A percentile compares a stretch with the other conserved stretches of the same genome.
phyloP scores from a whole-genome alignment of 257 asterid species.

The Dorcoceras hygrometricum region DNA sequence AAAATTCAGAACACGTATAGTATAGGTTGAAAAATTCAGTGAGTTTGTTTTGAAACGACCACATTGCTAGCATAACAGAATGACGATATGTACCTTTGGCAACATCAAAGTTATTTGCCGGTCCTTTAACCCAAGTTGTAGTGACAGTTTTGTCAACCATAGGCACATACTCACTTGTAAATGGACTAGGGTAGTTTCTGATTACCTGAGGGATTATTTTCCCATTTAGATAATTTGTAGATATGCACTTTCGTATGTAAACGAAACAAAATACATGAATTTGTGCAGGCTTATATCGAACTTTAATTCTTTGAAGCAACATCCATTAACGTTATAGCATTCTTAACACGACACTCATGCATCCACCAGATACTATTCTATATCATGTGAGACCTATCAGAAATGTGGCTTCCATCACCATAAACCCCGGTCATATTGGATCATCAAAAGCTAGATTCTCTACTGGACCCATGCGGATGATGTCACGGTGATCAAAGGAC shows the following conservation, averaged over 20 bases:
- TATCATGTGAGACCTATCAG: not conserved
- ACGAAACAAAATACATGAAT: not conserved
- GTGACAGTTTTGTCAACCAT: slow-evolving; percentile 54
- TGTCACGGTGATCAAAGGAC: not conserved
- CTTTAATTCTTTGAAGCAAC: not conserved
- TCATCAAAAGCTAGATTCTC: not conserved
- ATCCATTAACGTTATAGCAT: not conserved
- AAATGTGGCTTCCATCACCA: not conserved
- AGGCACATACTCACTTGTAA: slow-evolving; percentile 26
- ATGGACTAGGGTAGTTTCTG: slow-evolving; percentile 20
- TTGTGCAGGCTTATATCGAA: not conserved
- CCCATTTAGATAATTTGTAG: not conserved
- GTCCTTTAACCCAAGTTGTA: slow-evolving; percentile 42
- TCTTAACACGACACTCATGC: not conserved
- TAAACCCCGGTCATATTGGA: not conserved
- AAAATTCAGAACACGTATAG: not conserved
- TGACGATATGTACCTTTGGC: slow-evolving; percentile 46
- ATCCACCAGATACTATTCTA: too few species aligned
- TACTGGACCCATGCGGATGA: not conserved
- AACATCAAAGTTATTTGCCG: slow-evolving; percentile 35
- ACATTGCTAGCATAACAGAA: not conserved
- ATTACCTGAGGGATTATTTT: slow-evolving; percentile 26
- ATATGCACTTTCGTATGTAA: too few species aligned
- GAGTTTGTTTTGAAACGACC: not conserved
- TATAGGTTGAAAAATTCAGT: slow-evolving; percentile 4